phyloP scores from a whole-genome alignment of 1,284 basidiomycete species.

The Cystobasidium pallidum region DNA sequence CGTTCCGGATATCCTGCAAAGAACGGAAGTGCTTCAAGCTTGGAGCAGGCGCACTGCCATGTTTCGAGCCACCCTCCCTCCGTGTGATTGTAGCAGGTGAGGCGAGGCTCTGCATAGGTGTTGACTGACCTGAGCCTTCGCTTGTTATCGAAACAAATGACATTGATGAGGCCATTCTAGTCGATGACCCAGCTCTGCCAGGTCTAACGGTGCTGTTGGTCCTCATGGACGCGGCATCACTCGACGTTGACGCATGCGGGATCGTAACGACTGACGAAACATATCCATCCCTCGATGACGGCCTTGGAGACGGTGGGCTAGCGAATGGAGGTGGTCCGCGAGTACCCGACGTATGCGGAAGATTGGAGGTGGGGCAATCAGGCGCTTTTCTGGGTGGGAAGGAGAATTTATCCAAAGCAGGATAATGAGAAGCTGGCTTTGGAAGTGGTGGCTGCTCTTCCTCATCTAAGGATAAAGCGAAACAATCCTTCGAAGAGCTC shows the following conservation, averaged over 20 bases:
- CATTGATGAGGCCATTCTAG: conserved; percentile 28
- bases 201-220: conserved; percentile 32
- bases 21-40: conserved; percentile 48
- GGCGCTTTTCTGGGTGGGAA: conserved; percentile 16
- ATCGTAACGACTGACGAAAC: conserved; percentile 4
- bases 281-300: neutral
- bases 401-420: conserved; percentile 13
- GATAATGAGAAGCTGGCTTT: neutral
- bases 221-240: conserved; percentile 22
- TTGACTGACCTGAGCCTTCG: neutral
- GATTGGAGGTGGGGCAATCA: neutral
- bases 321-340: neutral
- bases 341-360: conserved; percentile 1
- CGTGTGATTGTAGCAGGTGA: neutral
- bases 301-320: conserved; percentile 2
- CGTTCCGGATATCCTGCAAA: conserved; percentile 48
- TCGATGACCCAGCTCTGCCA: conserved; percentile 12
- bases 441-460: conserved; percentile 18
- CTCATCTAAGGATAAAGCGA: conserved; percentile 13
- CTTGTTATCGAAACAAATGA: conserved; percentile 25
- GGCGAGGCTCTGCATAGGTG: conserved; percentile 16
- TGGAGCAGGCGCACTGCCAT: neutral
- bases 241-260: neutral
- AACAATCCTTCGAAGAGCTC: neutral
- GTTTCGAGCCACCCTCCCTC: conserved; percentile 1